These are phyloP conservation scores for Taphrina wiesneri DNA, from an alignment of 1,139 yeast species.

Conservation along the genomic window DNA sequence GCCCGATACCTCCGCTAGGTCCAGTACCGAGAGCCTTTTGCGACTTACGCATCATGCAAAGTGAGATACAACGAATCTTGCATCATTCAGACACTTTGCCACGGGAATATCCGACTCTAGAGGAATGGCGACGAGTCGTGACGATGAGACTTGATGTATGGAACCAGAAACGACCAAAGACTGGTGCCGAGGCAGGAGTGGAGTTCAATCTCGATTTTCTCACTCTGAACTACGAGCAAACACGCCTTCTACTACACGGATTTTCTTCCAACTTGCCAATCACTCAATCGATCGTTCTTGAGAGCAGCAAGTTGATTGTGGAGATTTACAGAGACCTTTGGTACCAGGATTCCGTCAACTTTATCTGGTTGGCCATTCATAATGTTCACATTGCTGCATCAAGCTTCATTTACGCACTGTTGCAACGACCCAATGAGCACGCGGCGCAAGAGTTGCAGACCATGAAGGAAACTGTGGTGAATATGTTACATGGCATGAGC, in stretches of 20 bases:
- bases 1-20: conserved; percentile 16
- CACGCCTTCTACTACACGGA: conserved; percentile 71
- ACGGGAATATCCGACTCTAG: conserved; percentile 56
- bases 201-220: conserved; percentile 70
- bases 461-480: conserved; percentile 14
- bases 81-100: conserved; percentile 74
- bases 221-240: conserved; percentile 73
- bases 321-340: conserved; percentile 62
- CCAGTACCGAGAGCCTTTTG: conserved; percentile 53
- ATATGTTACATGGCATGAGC: conserved; percentile 25
- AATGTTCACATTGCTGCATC: conserved; percentile 75
- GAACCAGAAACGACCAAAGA: conserved; percentile 60
- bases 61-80: conserved; percentile 70
- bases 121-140: conserved; percentile 62
- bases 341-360: conserved; percentile 62
- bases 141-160: conserved; percentile 59
- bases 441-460: not conserved
- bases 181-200: conserved; percentile 59
- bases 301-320: conserved; percentile 67
- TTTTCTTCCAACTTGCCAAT: conserved; percentile 68
- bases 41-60: conserved; percentile 68
- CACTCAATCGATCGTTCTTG: conserved; percentile 58
- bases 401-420: conserved; percentile 24
- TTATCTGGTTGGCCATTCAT: conserved; percentile 93
- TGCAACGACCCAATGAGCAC: not conserved